Evolutionary conservation across 1,284 basidiomycete species (phyloP), one percentile per base, ranked within the genome.

Genomic region (Moesziomyces parantarcticus): DNA sequence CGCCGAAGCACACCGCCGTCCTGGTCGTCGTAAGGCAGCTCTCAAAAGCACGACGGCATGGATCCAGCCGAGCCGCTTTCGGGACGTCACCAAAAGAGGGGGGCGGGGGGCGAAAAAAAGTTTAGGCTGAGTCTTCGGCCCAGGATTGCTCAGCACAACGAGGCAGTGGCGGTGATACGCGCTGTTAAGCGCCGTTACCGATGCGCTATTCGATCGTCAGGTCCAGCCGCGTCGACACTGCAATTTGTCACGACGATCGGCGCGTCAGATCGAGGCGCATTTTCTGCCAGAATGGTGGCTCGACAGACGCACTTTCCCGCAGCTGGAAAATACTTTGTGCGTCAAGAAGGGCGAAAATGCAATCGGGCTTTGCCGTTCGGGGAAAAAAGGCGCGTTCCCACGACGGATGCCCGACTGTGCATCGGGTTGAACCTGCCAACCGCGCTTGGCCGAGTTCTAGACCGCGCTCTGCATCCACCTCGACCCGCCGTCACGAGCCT

Each of bases 141-240:
- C 3, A 6, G 36, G 16, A 6, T 18, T 39, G 16, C 16, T 8
- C 4, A 39, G 36, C 36, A n/a, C 16, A 5, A 3, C 16, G 6
- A 16, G 36, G 36, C 36, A 3, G 16, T 18, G 14, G 29, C 54
- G 60, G 60, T 57, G 40, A 63, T 52, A 43, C 5, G 44, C 54
- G 60, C 54, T 49, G 23, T 44, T 63, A 26, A 16, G 16, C n/a
- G 16, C 40, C n/a, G 25, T 29, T 16, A 39, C 16, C 26, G 29
- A 43, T 16, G 60, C 54, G 44, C 26, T 29, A 20, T 51, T 44
- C 60, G 60, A 63, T 63, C 54, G 49, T 52, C 44, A 34, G 39
- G 50, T 21, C 36, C 21, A 16, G 3, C 7, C 18, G 50, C 61
- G 55, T 53, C 50, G 50, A 42, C 21, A 42, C 22, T 18, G 26